phyloP scores from a whole-genome alignment of 2,329 filamentous ascomycete genomes.

The Colletotrichum sp. region DNA sequence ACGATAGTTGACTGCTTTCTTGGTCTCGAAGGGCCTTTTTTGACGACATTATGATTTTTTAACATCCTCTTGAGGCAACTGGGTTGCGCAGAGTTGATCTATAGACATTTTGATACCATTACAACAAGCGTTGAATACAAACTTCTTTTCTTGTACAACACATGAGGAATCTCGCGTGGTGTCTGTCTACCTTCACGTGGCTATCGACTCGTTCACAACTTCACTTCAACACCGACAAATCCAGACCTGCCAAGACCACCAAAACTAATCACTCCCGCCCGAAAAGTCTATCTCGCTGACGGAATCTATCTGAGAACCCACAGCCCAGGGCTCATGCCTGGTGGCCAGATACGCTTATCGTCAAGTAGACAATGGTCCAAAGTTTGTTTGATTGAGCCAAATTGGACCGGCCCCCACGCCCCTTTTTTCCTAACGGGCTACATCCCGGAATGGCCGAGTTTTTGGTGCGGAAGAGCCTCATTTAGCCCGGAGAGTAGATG shows the following conservation, averaged over 20 bases:
- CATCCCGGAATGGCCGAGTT: not conserved
- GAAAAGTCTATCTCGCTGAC: not conserved
- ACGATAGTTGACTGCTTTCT: not conserved
- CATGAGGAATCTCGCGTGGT: not conserved
- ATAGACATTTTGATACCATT: not conserved
- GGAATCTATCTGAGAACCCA: not conserved
- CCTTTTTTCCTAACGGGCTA: not conserved
- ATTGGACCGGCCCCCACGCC: not conserved
- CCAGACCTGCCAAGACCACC: not conserved
- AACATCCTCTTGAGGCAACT: not conserved
- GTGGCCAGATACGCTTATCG: not conserved
- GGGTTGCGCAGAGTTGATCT: not conserved
- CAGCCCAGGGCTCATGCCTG: not conserved
- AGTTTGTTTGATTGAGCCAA: not conserved
- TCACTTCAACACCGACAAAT: not conserved
- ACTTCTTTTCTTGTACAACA: not conserved
- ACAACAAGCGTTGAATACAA: not conserved
- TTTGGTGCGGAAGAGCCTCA: not conserved
- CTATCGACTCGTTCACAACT: not conserved
- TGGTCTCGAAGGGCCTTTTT: not conserved
- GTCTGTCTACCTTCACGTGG: fast-evolving
- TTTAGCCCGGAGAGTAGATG: not conserved
- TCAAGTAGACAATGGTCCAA: not conserved
- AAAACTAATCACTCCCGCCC: not conserved
- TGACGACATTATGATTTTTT: not conserved